phyloP scores from a whole-genome alignment of 768 basidiomycete genomes.

The Brasilioporus rufonigricans region DNA sequence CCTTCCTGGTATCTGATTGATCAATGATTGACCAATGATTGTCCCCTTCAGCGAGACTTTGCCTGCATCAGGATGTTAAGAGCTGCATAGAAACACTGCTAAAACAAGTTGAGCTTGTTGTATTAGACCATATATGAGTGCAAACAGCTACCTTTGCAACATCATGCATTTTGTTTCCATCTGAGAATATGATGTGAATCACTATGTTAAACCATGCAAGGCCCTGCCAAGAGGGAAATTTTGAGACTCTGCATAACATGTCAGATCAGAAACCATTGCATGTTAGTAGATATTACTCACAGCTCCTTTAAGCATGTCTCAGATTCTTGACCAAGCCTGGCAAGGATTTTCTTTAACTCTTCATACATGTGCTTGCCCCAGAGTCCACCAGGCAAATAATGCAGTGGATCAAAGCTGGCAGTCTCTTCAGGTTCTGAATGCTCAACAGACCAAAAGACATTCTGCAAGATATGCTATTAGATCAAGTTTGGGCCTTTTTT shows the following conservation, averaged over 20 bases:
- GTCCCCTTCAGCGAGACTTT: too few relatives aligned
- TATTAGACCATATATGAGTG: too few relatives aligned
- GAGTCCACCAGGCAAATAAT: slow-evolving; percentile 34
- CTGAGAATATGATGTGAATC: slow-evolving; percentile 28
- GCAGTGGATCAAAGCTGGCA: slow-evolving; percentile 40
- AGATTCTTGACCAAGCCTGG: slow-evolving; percentile 7
- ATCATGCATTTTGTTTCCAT: slow-evolving; percentile 37
- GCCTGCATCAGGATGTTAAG: too few relatives aligned
- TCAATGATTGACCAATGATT: too few relatives aligned
- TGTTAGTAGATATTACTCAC: slow-evolving; percentile 17
- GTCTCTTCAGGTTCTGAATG: slow-evolving; percentile 35
- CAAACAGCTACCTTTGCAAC: slow-evolving; percentile 38
- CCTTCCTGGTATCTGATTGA: too few relatives aligned
- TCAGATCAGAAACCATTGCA: background rate
- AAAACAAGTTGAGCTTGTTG: too few relatives aligned
- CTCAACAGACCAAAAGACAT: slow-evolving; percentile 39
- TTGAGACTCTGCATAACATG: slow-evolving; percentile 23
- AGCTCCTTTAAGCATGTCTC: slow-evolving; percentile 13
- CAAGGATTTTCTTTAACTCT: slow-evolving; percentile 24
- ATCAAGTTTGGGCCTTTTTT: too few relatives aligned
- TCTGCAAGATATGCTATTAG: too few relatives aligned
- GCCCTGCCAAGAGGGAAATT: slow-evolving; percentile 33
- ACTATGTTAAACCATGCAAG: slow-evolving; percentile 33
- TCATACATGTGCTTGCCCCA: slow-evolving; percentile 33
- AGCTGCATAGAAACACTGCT: too few relatives aligned